Conservation (phyloP, 768 basidiomycete species). For the Amanita exitialis region DNA sequence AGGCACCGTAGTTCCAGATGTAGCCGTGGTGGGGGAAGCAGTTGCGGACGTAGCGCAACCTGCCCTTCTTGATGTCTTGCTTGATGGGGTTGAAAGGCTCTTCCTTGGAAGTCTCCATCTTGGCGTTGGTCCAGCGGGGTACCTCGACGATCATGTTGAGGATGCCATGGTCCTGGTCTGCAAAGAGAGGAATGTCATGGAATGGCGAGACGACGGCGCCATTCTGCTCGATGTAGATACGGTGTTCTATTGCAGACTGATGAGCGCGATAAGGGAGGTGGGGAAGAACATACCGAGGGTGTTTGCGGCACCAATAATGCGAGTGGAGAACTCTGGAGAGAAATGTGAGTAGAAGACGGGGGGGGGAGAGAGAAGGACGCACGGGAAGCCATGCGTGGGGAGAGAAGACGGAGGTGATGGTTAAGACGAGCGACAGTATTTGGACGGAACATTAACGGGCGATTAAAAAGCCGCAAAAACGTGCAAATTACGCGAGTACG, state of each 20-base stretch:
- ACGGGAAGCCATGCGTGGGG: slow-evolving; percentile 48
- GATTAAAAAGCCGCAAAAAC: too few species aligned
- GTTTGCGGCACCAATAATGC: slow-evolving; percentile 82
- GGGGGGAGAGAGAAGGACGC: slow-evolving; percentile 18
- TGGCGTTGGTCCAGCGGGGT: slow-evolving; percentile 99
- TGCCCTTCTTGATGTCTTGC: slow-evolving; percentile 96
- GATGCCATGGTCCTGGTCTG: slow-evolving; percentile 89
- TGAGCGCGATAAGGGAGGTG: slow-evolving; percentile 13
- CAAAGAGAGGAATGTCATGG: slow-evolving; percentile 98
- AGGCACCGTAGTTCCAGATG: slow-evolving; percentile 99
- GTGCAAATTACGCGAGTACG: too few species aligned
- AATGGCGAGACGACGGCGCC: slow-evolving; percentile 76
- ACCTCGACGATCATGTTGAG: slow-evolving; percentile 99
- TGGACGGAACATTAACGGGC: slow-evolving; percentile 17
- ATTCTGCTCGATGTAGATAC: slow-evolving; percentile 89
- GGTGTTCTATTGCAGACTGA: slow-evolving; percentile 56
- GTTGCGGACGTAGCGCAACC: slow-evolving; percentile 94
- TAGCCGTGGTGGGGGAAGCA: slow-evolving; percentile 99
- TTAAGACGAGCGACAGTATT: slow-evolving; percentile 44
- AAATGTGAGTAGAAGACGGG: slow-evolving; percentile 1
- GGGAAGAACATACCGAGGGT: slow-evolving; percentile 64
- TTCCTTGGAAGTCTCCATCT: slow-evolving; percentile 99
- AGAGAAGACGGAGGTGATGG: slow-evolving; percentile 53
- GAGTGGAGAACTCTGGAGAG: slow-evolving; percentile 53
- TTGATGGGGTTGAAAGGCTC: slow-evolving; percentile 99